phyloP scores from a whole-genome alignment of 768 basidiomycete genomes.

The Dacryopinax primogenitus region DNA sequence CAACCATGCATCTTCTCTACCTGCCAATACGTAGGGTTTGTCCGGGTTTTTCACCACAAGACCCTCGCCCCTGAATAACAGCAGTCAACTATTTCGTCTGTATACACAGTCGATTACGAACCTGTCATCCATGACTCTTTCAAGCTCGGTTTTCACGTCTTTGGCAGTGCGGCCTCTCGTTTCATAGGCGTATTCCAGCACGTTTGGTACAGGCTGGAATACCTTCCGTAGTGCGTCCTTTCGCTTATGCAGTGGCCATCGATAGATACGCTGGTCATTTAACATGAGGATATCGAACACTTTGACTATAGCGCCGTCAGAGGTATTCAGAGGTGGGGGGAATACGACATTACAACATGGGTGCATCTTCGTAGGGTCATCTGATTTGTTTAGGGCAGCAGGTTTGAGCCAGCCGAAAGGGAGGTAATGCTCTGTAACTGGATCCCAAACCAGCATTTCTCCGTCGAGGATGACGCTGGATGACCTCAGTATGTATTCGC shows the following conservation, averaged over 20 bases:
- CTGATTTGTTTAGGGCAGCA: conserved; percentile 59
- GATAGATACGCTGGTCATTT: conserved; percentile 43
- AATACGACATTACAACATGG: conserved; percentile 67
- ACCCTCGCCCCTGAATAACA: conserved; percentile 62
- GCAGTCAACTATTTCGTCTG: background rate
- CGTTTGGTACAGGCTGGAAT: conserved; percentile 56
- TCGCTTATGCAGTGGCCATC: conserved; percentile 56
- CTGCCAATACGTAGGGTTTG: conserved; percentile 72
- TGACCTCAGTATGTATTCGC: background rate
- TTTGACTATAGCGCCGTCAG: conserved; percentile 54
- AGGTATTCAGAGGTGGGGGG: background rate
- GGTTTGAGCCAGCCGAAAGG: conserved; percentile 93
- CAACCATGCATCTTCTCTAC: conserved; percentile 83
- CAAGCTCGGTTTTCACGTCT: conserved; percentile 70
- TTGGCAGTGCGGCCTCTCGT: conserved; percentile 63
- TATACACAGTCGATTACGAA: conserved; percentile 17
- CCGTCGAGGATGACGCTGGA: conserved; percentile 84
- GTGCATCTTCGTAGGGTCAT: conserved; percentile 49
- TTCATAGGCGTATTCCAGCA: conserved; percentile 66
- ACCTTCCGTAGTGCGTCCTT: conserved; percentile 63
- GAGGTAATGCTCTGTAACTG: conserved; percentile 68
- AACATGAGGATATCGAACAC: conserved; percentile 88
- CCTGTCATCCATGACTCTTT: conserved; percentile 62
- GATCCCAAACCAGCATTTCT: conserved; percentile 98
- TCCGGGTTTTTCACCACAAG: conserved; percentile 79